Evolutionary conservation across 108 stramenopile genomes (phyloP).

Genomic region (Bacterosira constricta): DNA sequence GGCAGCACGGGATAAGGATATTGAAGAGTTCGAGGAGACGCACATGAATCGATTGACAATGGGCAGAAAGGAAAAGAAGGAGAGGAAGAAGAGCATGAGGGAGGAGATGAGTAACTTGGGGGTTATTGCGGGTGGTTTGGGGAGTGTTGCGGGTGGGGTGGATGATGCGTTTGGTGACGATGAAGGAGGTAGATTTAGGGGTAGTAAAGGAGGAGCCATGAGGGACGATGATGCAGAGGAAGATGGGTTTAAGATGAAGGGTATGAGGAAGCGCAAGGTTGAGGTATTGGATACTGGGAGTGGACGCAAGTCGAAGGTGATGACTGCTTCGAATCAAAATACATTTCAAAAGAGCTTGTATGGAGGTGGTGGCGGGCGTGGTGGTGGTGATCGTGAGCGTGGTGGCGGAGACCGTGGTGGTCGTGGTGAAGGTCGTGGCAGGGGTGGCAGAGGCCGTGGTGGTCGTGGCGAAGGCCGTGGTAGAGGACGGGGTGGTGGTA

Average conservation of each 20-base stretch:
- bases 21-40: slow-evolving; percentile 77
- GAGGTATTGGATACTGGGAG: slow-evolving; percentile 38
- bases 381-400: no score
- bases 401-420: no score
- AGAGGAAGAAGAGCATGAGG: slow-evolving; percentile 69
- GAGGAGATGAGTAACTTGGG: slow-evolving; percentile 80
- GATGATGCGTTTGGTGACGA: slow-evolving; percentile 58
- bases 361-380: slow-evolving; percentile 32
- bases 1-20: slow-evolving; percentile 68
- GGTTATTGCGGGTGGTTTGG: slow-evolving; percentile 78
- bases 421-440: no score
- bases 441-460: no score
- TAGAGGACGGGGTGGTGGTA: no score
- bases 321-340: slow-evolving; percentile 43
- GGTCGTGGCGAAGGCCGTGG: no score
- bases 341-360: slow-evolving; percentile 72
- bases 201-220: neutral
- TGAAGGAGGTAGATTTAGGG: slow-evolving; percentile 3
- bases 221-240: slow-evolving; percentile 6
- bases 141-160: slow-evolving; percentile 69
- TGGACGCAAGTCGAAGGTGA: slow-evolving; percentile 22
- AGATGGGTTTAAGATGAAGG: slow-evolving; percentile 47
- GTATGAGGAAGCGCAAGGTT: slow-evolving; percentile 60
- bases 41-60: slow-evolving; percentile 78
- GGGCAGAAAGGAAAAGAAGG: slow-evolving; percentile 83